Percentiles rank a stretch among this genome's conserved stretches.
Conservation (phyloP, 192 early-diverging fungal species). For the Lunasporangiospora selenospora region DNA sequence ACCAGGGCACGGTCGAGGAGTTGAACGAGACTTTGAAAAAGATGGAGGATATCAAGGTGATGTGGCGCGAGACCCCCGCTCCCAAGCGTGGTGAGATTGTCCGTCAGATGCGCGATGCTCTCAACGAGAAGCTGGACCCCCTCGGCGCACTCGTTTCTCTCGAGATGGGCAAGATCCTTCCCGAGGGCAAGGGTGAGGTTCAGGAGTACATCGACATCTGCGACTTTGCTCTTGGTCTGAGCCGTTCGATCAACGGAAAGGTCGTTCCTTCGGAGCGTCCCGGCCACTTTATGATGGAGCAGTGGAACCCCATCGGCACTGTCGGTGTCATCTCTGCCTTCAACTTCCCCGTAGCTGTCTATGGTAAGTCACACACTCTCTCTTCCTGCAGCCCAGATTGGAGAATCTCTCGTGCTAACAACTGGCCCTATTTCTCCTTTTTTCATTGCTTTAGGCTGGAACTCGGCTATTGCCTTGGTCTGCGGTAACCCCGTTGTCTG, state of each 20-base stretch:
- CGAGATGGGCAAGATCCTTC: constrained; percentile 95
- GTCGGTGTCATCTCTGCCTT: constrained; percentile 95
- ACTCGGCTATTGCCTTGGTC: constrained; percentile 86
- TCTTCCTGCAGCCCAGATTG: background rate
- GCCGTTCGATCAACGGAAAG: constrained; percentile 78
- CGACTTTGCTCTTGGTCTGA: constrained; percentile 90
- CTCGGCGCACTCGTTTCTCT: constrained; percentile 88
- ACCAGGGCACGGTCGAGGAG: constrained; percentile 60
- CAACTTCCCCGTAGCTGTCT: constrained; percentile 83
- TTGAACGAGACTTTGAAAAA: constrained; percentile 67
- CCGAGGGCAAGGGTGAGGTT: constrained; percentile 93
- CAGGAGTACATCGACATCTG: constrained; percentile 97
- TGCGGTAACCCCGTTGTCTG: constrained; percentile 93
- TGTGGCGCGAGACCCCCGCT: constrained; percentile 65
- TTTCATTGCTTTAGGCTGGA: constrained; percentile 85
- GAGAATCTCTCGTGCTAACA: no score
- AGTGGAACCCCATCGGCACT: constrained; percentile 93
- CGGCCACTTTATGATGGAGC: constrained; percentile 96
- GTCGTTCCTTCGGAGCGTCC: constrained; percentile 90
- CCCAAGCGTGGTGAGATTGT: constrained; percentile 92
- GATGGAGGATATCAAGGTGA: constrained; percentile 64
- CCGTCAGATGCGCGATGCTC: constrained; percentile 85
- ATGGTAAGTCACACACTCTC: constrained; percentile 19
- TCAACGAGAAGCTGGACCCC: constrained; percentile 74
- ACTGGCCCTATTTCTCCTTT: background rate